Evolutionary conservation across 108 stramenopile species (phyloP).

Genomic region (Nannochloropsis salina): DNA sequence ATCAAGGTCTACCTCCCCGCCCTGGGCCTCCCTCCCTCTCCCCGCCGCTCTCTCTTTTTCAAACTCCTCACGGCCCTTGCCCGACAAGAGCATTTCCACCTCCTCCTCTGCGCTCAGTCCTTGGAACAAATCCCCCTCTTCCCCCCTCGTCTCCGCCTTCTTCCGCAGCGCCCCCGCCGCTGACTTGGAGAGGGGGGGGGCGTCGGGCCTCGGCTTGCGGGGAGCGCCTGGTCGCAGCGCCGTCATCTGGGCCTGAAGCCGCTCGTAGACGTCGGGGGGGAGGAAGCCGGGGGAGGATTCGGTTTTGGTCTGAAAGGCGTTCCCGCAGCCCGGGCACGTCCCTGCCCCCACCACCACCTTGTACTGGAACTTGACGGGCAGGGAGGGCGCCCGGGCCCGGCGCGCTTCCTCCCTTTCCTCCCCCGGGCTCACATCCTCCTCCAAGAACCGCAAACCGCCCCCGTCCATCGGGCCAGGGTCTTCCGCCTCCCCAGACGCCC

Average conservation of each 20-base stretch:
- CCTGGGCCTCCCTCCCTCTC: conserved; percentile 4
- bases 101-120: background rate
- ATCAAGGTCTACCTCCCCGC: background rate
- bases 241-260: background rate
- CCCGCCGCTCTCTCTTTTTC: background rate
- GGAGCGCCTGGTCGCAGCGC: background rate
- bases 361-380: background rate
- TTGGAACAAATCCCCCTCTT: background rate
- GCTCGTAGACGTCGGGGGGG: background rate
- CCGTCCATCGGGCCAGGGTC: background rate
- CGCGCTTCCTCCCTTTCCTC: background rate
- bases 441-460: background rate
- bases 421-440: background rate
- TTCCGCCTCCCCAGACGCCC: background rate
- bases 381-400: background rate
- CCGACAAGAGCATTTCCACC: conserved; percentile 3
- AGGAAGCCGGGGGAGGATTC: background rate
- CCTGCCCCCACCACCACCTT: conserved; percentile 7
- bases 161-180: background rate
- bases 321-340: conserved; percentile 42
- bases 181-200: background rate
- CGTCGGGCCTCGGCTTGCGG: background rate
- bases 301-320: conserved; percentile 27
- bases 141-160: background rate
- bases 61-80: background rate